Conservation (phyloP, 2,329 filamentous ascomycete species). For the Exophiala sideris region DNA sequence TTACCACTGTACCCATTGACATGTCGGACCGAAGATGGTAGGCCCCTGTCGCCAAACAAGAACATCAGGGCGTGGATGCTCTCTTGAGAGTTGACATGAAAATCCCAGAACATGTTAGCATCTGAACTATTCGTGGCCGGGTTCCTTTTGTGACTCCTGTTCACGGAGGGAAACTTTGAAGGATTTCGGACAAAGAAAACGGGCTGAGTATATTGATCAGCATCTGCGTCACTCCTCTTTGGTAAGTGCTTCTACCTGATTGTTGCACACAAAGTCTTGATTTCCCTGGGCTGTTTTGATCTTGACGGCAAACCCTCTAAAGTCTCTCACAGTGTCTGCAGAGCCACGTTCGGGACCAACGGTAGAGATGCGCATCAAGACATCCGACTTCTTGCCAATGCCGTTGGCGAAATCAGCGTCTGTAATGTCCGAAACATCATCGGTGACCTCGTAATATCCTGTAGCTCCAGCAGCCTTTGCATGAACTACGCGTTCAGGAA, state of each 20-base stretch:
- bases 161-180: slow-evolving; percentile 69
- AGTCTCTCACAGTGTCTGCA: slow-evolving; percentile 48
- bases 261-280: slow-evolving; percentile 49
- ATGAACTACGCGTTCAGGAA: slow-evolving; percentile 42
- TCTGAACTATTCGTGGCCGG: slow-evolving; percentile 67
- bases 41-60: slow-evolving; percentile 64
- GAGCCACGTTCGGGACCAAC: slow-evolving; percentile 46
- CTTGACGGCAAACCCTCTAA: slow-evolving; percentile 51
- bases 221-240: not conserved
- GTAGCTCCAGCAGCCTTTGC: slow-evolving; percentile 57
- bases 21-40: slow-evolving; percentile 61
- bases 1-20: slow-evolving; percentile 68
- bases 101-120: slow-evolving; percentile 69
- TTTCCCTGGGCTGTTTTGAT: slow-evolving; percentile 54
- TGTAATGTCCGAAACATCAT: slow-evolving; percentile 57
- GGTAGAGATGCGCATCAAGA: slow-evolving; percentile 48
- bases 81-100: slow-evolving; percentile 60
- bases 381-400: slow-evolving; percentile 53
- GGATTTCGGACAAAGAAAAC: slow-evolving; percentile 72
- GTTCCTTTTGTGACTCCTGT: slow-evolving; percentile 72
- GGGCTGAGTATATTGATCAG: slow-evolving; percentile 36
- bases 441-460: slow-evolving; percentile 60
- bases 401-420: slow-evolving; percentile 52
- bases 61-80: slow-evolving; percentile 62
- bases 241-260: slow-evolving; percentile 13